These are phyloP conservation scores for Ogataea trehalophila DNA, from an alignment of 805 yeast genomes.

Conservation along the genomic window DNA sequence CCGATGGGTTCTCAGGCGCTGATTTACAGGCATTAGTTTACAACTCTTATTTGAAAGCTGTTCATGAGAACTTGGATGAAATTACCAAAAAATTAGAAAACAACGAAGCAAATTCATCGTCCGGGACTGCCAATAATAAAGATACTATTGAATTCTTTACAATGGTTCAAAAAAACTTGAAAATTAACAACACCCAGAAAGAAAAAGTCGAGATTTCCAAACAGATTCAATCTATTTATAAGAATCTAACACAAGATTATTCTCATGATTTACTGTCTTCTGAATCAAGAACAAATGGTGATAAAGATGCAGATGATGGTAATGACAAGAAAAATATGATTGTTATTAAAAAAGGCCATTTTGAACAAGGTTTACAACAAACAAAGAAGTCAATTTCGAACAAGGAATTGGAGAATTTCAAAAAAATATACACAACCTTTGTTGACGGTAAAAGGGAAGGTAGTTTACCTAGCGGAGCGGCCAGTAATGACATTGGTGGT, in stretches of 20 bases:
- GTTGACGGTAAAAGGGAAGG: constrained; percentile 66
- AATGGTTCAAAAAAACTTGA: constrained; percentile 6
- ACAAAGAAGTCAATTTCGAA: constrained; percentile 88
- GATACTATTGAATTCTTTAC: constrained; percentile 20
- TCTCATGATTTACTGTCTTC: constrained; percentile 38
- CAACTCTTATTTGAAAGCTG: constrained; percentile 86
- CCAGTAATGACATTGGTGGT: constrained; percentile 79
- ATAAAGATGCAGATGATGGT: constrained; percentile 11
- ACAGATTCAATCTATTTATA: constrained; percentile 18
- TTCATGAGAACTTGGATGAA: constrained; percentile 58
- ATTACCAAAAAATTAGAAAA: constrained; percentile 32
- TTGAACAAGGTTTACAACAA: constrained; percentile 58
- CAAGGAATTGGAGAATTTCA: constrained; percentile 61
- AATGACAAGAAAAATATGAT: constrained; percentile 30
- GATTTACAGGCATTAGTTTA: constrained; percentile 90
- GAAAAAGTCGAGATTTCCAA: constrained; percentile 14
- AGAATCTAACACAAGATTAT: constrained; percentile 12
- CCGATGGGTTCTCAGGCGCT: constrained; percentile 89
- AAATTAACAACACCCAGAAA: neutral
- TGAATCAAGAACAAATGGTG: neutral
- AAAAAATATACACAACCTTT: constrained; percentile 64
- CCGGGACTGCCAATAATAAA: constrained; percentile 2
- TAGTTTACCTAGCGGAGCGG: constrained; percentile 79
- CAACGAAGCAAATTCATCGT: constrained; percentile 1
- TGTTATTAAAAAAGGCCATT: constrained; percentile 47